phyloP scores from a whole-genome alignment of 768 basidiomycete genomes.

The Amanita rubescens region DNA sequence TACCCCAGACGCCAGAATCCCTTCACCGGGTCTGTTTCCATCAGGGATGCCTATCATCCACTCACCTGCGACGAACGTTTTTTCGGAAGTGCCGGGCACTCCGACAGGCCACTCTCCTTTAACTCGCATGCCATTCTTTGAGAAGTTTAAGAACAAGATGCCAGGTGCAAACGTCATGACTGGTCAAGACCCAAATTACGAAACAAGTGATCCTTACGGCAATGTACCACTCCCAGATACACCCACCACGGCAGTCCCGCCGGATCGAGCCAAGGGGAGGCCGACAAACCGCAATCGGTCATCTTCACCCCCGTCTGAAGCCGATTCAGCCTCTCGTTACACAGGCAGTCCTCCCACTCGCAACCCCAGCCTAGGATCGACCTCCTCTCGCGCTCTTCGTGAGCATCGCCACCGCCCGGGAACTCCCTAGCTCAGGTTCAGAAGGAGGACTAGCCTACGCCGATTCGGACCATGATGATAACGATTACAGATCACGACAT shows the following conservation, averaged over 20 bases:
- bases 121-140: conserved; percentile 47
- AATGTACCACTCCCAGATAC: not conserved
- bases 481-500: conserved; percentile 14
- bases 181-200: conserved; percentile 7
- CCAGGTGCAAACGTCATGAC: conserved; percentile 17
- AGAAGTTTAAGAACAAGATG: conserved; percentile 39
- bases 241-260: conserved; percentile 4
- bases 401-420: conserved; percentile 11
- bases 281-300: not conserved
- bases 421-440: conserved; percentile 32
- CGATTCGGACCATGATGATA: conserved; percentile 34
- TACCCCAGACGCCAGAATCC: conserved; percentile 14
- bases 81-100: conserved; percentile 4
- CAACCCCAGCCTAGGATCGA: not conserved
- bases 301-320: conserved; percentile 4
- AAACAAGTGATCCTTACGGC: not conserved
- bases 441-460: conserved; percentile 48
- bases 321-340: conserved; percentile 7
- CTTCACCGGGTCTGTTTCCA: conserved; percentile 17
- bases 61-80: not conserved
- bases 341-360: conserved; percentile 9
- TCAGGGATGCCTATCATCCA: conserved; percentile 10
- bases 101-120: conserved; percentile 18
- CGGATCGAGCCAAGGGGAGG: not conserved
- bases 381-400: not conserved